Evolutionary conservation across 768 basidiomycete genomes (phyloP), one percentile per base, ranked within the genome.

Genomic region (Lactifluus hygrophoroides): DNA sequence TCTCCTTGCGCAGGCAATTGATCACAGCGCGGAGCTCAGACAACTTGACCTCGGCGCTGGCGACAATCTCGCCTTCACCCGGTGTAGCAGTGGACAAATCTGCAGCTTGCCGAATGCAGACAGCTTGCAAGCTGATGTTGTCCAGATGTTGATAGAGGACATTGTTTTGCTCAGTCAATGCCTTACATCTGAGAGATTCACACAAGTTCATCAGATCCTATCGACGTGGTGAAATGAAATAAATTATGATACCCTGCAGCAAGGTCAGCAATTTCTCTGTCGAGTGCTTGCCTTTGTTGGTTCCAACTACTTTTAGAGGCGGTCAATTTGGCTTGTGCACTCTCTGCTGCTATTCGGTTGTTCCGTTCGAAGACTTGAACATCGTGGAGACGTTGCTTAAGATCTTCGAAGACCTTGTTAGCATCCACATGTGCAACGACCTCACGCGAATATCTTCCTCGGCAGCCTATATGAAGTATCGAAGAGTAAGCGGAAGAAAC

Each of bases 341-440:
- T 90, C 60, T 92, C 84, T 6, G 85, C 82, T 2, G 80, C 76
- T 10, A 80, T 77, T 34, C 77, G 71, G 53, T 80, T 76, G 58
- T 90, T 83, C 13, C 86, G 77, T 9, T 81, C 77, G 9, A 77
- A 66, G 1, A 74, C 67, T 64, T 86, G 83, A 4, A 77, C 71
- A 13, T 69, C 66, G 16, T 75, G 67, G 3, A 94, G 73, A 42
- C 90, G 81, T 50, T 81, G 76, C 68, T 84, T 87, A 60, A 91
- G 72, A 10, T 66, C 72, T 11, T 85, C 81, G 11, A 90, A 77
- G 13, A 74, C 61, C 72, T 90, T 90, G 76, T 94, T 86, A 0
- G 87, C 79, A 21, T 92, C 90, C 0, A 91, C 91, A 68, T 94
- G 92, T 0, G 88, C 76, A 32, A 94, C 73, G n/a, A 94, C 80